A percentile compares a stretch with the other conserved stretches of the same genome.
phyloP scores from a whole-genome alignment of 345 rosid genomes.

The Citrus sinensis region DNA sequence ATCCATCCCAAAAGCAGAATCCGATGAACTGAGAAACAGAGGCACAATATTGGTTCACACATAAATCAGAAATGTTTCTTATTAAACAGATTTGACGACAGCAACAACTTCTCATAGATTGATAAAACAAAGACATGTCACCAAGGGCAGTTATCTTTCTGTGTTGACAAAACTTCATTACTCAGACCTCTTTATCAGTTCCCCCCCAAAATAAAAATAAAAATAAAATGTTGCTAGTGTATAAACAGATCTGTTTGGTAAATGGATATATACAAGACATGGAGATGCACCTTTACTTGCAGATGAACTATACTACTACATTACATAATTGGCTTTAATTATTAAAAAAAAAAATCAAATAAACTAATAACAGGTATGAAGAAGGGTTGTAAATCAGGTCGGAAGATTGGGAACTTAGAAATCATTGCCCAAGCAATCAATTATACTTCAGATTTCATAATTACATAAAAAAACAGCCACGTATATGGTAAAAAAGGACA shows the following conservation, averaged over 20 bases:
- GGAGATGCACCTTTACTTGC: neutral
- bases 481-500: too few species aligned
- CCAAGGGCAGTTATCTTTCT: conserved; percentile 12
- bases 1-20: conserved; percentile 95
- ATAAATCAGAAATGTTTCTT: conserved; percentile 28
- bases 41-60: conserved; percentile 31
- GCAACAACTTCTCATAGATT: conserved; percentile 23
- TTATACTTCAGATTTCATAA: too few species aligned
- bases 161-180: neutral
- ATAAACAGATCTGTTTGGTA: neutral
- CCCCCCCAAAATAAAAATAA: too few species aligned
- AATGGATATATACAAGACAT: neutral
- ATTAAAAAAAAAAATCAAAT: neutral
- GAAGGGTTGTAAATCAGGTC: neutral
- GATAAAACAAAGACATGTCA: conserved; percentile 19
- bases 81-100: conserved; percentile 20
- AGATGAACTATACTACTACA: neutral
- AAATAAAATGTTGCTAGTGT: neutral
- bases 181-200: neutral
- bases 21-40: conserved; percentile 73
- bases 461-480: too few species aligned
- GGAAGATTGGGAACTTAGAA: too few species aligned
- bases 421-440: too few species aligned
- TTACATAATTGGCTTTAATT: neutral
- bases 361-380: neutral